A percentile compares a stretch with the other conserved stretches of the same genome.
phyloP scores from a whole-genome alignment of 23 red algal species.

The Cyanidioschyzon merolae region DNA sequence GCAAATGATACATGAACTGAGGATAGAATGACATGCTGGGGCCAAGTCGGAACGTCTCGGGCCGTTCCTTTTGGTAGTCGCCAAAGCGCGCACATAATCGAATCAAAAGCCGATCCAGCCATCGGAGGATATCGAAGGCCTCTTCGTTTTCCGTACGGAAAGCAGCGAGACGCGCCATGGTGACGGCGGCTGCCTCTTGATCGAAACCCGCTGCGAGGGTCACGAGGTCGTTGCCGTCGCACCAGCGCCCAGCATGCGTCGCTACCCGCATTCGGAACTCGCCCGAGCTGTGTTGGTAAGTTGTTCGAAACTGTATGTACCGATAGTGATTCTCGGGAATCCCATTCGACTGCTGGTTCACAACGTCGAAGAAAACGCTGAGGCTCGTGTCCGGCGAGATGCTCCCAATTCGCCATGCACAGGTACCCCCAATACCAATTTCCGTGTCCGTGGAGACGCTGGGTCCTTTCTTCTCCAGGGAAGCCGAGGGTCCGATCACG shows the following conservation, averaged over 20 bases:
- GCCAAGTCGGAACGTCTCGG: slow-evolving; percentile 65
- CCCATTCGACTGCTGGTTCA: slow-evolving; percentile 71
- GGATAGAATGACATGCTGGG: slow-evolving; percentile 85
- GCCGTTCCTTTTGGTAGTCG: slow-evolving; percentile 67
- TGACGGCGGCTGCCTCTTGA: slow-evolving; percentile 88
- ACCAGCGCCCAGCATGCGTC: slow-evolving; percentile 78
- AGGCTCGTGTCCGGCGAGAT: slow-evolving; percentile 66
- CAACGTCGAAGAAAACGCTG: slow-evolving; percentile 80
- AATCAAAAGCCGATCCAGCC: slow-evolving; percentile 95
- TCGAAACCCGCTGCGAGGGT: slow-evolving; percentile 80
- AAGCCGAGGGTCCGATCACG: slow-evolving; percentile 72
- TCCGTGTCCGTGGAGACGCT: slow-evolving; percentile 73
- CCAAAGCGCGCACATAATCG: slow-evolving; percentile 84
- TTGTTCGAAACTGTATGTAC: slow-evolving; percentile 84
- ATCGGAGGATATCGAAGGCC: slow-evolving; percentile 96
- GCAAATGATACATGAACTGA: slow-evolving; percentile 97
- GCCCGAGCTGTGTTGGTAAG: slow-evolving; percentile 66
- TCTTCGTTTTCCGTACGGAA: slow-evolving; percentile 99
- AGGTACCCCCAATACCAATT: slow-evolving; percentile 91
- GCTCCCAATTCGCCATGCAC: slow-evolving; percentile 76
- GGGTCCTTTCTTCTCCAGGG: slow-evolving; percentile 55
- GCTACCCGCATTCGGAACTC: slow-evolving; percentile 73
- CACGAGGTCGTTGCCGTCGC: slow-evolving; percentile 56
- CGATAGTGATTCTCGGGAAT: slow-evolving; percentile 86
- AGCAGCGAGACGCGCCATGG: slow-evolving; percentile 87